phyloP scores from a whole-genome alignment of 2,329 filamentous ascomycete species.

The Claviceps monticola region DNA sequence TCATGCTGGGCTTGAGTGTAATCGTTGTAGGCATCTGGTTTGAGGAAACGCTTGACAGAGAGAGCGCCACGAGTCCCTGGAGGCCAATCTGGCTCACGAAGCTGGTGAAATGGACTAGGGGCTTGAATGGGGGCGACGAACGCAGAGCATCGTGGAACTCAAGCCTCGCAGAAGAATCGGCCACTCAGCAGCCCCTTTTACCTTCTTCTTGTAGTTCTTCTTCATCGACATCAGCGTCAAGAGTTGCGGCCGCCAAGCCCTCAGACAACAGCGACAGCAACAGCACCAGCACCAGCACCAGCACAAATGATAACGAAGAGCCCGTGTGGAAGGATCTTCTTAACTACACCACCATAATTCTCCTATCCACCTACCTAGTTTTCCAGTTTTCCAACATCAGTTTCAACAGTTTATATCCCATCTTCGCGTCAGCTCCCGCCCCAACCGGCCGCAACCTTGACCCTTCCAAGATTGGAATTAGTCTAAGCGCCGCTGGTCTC shows the following conservation, averaged over 20 bases:
- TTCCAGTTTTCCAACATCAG: constrained; percentile 92
- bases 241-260: not conserved
- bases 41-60: constrained; percentile 54
- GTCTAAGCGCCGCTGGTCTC: constrained; percentile 68
- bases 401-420: constrained; percentile 89
- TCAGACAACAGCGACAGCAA: constrained; percentile 14
- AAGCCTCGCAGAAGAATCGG: constrained; percentile 17
- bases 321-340: constrained; percentile 44
- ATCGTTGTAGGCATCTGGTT: constrained; percentile 65
- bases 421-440: constrained; percentile 64
- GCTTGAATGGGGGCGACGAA: constrained; percentile 7
- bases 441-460: constrained; percentile 66
- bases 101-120: constrained; percentile 16
- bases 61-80: constrained; percentile 16
- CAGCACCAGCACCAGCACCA: constrained; percentile 13
- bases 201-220: constrained; percentile 5
- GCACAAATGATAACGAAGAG: constrained; percentile 16
- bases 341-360: constrained; percentile 67
- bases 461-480: constrained; percentile 72
- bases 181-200: constrained; percentile 18
- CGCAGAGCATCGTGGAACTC: constrained; percentile 24
- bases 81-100: constrained; percentile 21
- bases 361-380: constrained; percentile 76
- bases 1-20: constrained; percentile 58
- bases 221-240: constrained; percentile 10